phyloP scores from a whole-genome alignment of 2,329 filamentous ascomycete species.

The Penicillium crustosum region DNA sequence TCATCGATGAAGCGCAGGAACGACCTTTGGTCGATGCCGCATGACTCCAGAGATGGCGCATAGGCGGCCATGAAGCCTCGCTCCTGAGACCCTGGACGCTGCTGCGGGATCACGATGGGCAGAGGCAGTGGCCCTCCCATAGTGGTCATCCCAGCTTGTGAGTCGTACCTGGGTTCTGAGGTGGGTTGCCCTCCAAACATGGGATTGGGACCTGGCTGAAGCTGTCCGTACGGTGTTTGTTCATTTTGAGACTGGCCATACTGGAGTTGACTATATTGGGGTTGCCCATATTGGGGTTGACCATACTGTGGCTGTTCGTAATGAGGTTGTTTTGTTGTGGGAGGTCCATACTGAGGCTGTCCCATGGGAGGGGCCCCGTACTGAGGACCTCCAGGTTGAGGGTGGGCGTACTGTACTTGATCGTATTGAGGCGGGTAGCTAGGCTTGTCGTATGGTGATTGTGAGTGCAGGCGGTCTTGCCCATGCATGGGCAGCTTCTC shows the following conservation, averaged over 20 bases:
- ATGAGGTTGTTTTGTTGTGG: background rate
- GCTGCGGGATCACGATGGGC: conserved; percentile 6
- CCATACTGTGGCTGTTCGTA: background rate
- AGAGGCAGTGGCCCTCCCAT: background rate
- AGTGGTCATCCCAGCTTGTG: background rate
- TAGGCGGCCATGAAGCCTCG: conserved; percentile 9
- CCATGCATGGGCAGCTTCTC: background rate
- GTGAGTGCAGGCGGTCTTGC: background rate
- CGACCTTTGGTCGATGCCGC: conserved; percentile 2
- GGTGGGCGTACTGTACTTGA: background rate
- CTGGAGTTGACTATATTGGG: background rate
- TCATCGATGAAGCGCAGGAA: conserved; percentile 32
- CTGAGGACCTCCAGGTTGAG: background rate
- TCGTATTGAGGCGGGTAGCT: background rate
- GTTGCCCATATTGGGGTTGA: background rate
- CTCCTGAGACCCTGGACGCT: conserved; percentile 4
- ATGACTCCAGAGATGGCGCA: background rate
- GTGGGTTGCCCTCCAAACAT: background rate
- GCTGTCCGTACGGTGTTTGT: background rate
- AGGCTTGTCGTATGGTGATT: background rate
- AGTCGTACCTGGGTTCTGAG: background rate
- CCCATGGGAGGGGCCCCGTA: background rate
- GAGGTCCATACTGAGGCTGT: background rate
- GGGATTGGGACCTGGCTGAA: background rate
- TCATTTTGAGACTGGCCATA: background rate